These are phyloP conservation scores for Arthroderma uncinatum DNA, from an alignment of 2,329 filamentous ascomycete species.

Conservation along the genomic window DNA sequence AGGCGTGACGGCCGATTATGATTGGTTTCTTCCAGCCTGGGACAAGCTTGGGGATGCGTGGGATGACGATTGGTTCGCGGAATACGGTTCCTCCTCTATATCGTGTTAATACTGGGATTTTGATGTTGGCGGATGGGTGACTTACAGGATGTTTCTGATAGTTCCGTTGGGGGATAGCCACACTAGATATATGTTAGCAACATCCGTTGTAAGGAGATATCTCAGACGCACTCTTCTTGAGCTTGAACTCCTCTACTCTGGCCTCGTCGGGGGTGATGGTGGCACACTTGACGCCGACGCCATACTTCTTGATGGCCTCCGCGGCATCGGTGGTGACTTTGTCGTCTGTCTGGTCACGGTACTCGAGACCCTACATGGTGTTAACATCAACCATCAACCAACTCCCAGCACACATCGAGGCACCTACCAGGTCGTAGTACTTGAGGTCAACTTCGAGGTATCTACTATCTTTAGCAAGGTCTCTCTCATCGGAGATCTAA, in stretches of 20 bases:
- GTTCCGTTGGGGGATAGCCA: slow-evolving; percentile 97
- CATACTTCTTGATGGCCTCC: slow-evolving; percentile 98
- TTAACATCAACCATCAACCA: slow-evolving; percentile 12
- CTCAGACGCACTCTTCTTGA: slow-evolving; percentile 77
- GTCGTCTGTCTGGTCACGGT: slow-evolving; percentile 92
- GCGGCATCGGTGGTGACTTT: slow-evolving; percentile 91
- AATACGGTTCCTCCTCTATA: slow-evolving; percentile 81
- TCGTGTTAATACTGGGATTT: background rate
- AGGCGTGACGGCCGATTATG: slow-evolving; percentile 96
- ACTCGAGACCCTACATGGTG: slow-evolving; percentile 73
- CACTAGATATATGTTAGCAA: slow-evolving; percentile 46
- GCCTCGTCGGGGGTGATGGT: slow-evolving; percentile 98
- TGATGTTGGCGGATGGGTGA: background rate
- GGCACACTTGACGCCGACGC: slow-evolving; percentile 96
- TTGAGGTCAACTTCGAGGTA: slow-evolving; percentile 97
- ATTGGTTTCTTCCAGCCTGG: slow-evolving; percentile 98
- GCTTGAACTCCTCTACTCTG: slow-evolving; percentile 92
- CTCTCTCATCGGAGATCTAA: background rate
- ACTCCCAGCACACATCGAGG: background rate
- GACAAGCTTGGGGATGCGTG: slow-evolving; percentile 80
- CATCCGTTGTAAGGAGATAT: background rate
- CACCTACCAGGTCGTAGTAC: slow-evolving; percentile 70
- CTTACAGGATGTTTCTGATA: slow-evolving; percentile 53
- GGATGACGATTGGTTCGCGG: slow-evolving; percentile 96
- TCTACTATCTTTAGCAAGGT: slow-evolving; percentile 20